Evolutionary conservation across 768 basidiomycete genomes (phyloP).

Genomic region (Tulasnella sp.): DNA sequence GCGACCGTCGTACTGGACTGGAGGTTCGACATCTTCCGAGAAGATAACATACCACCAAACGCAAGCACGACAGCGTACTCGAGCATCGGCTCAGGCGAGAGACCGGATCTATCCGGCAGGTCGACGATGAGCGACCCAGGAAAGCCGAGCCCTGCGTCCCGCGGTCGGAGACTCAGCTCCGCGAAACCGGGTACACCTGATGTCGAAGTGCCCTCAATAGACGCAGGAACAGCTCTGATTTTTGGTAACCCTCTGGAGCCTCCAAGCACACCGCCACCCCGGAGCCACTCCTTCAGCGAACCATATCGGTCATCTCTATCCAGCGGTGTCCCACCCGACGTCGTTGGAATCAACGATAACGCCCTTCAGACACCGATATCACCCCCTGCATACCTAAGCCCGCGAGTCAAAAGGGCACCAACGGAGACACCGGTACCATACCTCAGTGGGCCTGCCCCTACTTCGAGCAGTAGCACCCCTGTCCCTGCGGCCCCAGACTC

Average conservation of each 20-base stretch:
- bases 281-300: neutral
- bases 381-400: neutral
- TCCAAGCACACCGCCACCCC: neutral
- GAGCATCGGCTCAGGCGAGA: neutral
- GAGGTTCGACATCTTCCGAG: conserved; percentile 9
- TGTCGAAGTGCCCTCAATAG: neutral
- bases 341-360: neutral
- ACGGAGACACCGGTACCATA: neutral
- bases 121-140: neutral
- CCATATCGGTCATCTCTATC: neutral
- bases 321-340: neutral
- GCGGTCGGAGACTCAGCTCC: neutral
- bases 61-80: neutral
- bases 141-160: neutral
- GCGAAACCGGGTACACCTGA: neutral
- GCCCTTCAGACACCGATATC: neutral
- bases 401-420: neutral
- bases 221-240: neutral
- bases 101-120: neutral
- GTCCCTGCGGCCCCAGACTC: neutral
- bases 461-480: neutral
- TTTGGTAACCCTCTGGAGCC: neutral
- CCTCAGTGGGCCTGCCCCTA: neutral
- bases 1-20: conserved; percentile 10
- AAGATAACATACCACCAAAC: neutral